Base-by-base conservation (phyloP, 148 eudicot genomes). In the Persicaria maculosa region DNA sequence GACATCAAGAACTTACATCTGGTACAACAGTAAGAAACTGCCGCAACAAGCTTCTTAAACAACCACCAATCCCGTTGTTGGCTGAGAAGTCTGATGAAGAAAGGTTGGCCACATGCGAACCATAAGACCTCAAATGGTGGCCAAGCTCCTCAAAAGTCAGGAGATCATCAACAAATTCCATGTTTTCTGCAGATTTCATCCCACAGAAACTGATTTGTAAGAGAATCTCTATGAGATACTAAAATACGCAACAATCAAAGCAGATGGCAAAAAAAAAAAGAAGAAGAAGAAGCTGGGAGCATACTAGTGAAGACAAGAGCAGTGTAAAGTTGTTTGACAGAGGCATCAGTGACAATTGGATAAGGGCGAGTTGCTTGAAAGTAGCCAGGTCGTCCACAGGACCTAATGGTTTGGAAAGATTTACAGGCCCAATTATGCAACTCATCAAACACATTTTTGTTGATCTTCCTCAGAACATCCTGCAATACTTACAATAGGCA, bases 151-250 rank as follows among this genome's bases (percentile, higher is more conserved):
- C 90, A 80, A 92, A 92, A 16, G 93, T 92, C 80, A 84, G 79
- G 70, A 92, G 84, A 81, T 95, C 96, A 79, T 95, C 98, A 72
- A 95, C 97, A 73, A 88, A 85, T 76, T 95, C 99, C 83, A 95
- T 83, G 79, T 90, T 95, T 75, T 86, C 98, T 95, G 87, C 43
- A 50, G 45, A 31, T 4, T 36, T 50, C 65, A 52, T 58, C 22
- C 7, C 48, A 64, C 17, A 25, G 9, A 22, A 11, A 40, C 22
- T 57, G 71, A 46, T 52, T 70, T 70, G 55, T 9, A 22, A 75
- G 44, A 31, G 22, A 73, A 68, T 7, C 1, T 36, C 59, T 54
- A 44, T 53, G 47, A 76, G 71, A 58, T 58, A 68, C n/a, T 67
- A 25, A 12, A 65, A 14, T 12, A 20, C 43, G 9, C 40, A 59